Percentiles rank a stretch among this genome's conserved stretches.
phyloP scores from a whole-genome alignment of 345 rosid genomes.

The Gossypium turneri region DNA sequence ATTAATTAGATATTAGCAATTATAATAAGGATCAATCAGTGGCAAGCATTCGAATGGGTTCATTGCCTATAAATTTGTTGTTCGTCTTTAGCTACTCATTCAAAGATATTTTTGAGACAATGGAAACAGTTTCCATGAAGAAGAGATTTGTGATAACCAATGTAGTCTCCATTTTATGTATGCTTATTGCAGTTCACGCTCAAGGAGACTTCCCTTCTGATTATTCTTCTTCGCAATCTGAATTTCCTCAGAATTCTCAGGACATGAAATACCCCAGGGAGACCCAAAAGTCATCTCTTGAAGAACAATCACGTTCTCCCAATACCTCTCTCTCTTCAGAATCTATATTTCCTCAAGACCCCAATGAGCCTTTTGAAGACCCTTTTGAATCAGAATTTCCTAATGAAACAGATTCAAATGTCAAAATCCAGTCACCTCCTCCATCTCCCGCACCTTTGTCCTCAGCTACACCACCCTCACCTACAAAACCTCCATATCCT shows the following conservation, averaged over 20 bases:
- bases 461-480: background rate
- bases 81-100: background rate
- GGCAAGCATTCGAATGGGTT: background rate
- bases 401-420: background rate
- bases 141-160: background rate
- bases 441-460: background rate
- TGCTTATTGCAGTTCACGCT: background rate
- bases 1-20: background rate
- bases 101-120: background rate
- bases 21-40: background rate
- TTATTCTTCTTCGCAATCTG: background rate
- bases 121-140: background rate
- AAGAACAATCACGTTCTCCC: background rate
- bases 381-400: background rate
- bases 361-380: background rate
- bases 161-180: background rate
- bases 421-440: background rate
- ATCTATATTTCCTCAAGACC: background rate
- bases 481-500: background rate
- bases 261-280: background rate
- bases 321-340: background rate
- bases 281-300: background rate
- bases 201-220: background rate
- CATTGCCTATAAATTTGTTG: background rate
- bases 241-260: background rate